These are phyloP conservation scores for Penicillium aurantiogriseum DNA, from an alignment of 2,329 filamentous ascomycete genomes.

Conservation along the genomic window DNA sequence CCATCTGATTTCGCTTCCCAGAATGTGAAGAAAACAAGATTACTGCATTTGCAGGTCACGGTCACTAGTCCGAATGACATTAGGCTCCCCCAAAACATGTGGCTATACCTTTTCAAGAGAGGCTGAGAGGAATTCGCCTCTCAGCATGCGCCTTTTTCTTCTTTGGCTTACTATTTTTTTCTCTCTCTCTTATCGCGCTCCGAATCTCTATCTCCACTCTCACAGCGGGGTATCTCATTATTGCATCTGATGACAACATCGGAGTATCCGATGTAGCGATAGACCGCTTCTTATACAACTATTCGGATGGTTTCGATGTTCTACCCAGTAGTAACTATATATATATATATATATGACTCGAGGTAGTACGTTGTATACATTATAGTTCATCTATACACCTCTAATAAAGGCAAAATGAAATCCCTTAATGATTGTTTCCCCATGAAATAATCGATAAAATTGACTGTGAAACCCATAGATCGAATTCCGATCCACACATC, in stretches of 20 bases:
- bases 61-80: not conserved
- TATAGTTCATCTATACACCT: not conserved
- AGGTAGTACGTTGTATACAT: not conserved
- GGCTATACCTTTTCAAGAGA: not conserved
- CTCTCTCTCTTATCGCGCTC: not conserved
- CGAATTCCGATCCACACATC: slow-evolving; percentile 17
- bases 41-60: not conserved
- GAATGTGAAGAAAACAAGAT: not conserved
- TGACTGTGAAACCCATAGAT: slow-evolving; percentile 11
- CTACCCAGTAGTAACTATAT: not conserved
- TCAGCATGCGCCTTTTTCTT: not conserved
- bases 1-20: not conserved
- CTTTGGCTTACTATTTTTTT: not conserved
- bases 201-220: not conserved
- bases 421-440: no score
- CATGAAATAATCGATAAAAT: not conserved
- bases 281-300: not conserved
- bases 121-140: not conserved
- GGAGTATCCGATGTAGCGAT: not conserved
- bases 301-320: slow-evolving; percentile 1
- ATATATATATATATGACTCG: not conserved
- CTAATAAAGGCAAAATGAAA: not conserved
- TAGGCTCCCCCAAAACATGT: not conserved
- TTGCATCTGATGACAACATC: slow-evolving; percentile 5
- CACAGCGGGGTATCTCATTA: slow-evolving; percentile 1